Evolutionary conservation across 305 asterid species (phyloP), one percentile per base, ranked within the genome.

Genomic region (Andrographis paniculata): DNA sequence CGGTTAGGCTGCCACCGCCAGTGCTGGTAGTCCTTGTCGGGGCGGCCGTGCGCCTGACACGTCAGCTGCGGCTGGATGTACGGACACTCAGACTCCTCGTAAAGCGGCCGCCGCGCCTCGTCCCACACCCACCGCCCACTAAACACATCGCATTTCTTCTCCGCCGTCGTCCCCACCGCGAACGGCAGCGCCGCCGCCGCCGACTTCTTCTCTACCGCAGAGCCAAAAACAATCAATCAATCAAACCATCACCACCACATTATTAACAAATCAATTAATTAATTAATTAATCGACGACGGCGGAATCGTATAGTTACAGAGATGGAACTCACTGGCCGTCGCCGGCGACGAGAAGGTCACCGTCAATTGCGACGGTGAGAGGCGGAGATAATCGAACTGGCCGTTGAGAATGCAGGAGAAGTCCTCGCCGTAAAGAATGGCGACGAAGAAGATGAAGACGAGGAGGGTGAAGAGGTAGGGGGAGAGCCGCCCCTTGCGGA

Each of bases 1-100:
- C 62, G 80, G 51, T 69, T 68, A 39, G 97, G 95, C 56, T 85
- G 91, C 97, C 97, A 89, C 63, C 94, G 71, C 95, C 94, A 82
- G 5, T 70, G 64, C 38, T 66, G 95, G 46, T 84, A 84, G 20
- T 65, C 80, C 43, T 52, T 77, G 12, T 88, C 97, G 9, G 93
- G 93, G 11, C 93, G 78, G 59, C 88, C 94, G 22, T 73, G 93
- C 36, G 70, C 78, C 53, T 72, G 94, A 41, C 95, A 84, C 24
- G 94, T 79, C 56, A 82, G 67, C 77, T 84, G 93, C 12, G 89
- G 94, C 60, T 70, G 84, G 11, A 88, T 82, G 42, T 77, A 84
- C 17, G 87, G 93, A 33, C 95, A 88, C 35, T 84, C 93, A 7
- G 58, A 42, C 23, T 79, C 93, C 57, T 82, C 77, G 52, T 88